These are phyloP conservation scores for Silene vulgaris DNA, from an alignment of 179 eudicot genomes.

Conservation along the genomic window DNA sequence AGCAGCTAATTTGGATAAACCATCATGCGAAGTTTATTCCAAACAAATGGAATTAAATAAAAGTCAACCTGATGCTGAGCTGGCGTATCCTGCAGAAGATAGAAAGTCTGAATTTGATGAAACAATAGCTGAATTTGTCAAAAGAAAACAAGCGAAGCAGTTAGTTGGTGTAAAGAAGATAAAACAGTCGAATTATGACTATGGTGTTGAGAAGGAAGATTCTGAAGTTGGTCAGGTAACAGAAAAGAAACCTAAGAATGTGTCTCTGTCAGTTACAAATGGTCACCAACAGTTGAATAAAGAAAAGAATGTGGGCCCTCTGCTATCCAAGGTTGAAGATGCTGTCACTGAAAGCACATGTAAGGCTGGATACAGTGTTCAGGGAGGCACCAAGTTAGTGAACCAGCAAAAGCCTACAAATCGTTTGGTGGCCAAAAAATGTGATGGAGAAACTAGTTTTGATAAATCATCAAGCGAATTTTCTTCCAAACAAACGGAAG, in stretches of 20 bases:
- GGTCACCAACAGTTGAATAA: slow-evolving; percentile 5
- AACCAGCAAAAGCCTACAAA: neutral
- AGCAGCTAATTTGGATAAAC: slow-evolving; percentile 7
- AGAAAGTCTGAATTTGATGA: slow-evolving; percentile 8
- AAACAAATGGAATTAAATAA: neutral
- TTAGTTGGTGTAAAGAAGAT: neutral
- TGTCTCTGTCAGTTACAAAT: neutral
- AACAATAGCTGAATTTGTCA: slow-evolving; percentile 4
- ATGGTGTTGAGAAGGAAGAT: neutral
- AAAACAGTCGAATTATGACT: neutral
- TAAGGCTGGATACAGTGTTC: slow-evolving; percentile 6
- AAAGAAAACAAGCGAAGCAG: neutral
- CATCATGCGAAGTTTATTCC: neutral
- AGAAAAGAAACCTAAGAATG: slow-evolving; percentile 13
- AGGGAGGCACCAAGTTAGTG: slow-evolving; percentile 11
- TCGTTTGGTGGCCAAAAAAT: neutral
- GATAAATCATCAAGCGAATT: neutral
- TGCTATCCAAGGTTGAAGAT: neutral
- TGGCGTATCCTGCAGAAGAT: neutral
- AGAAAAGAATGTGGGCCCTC: slow-evolving; percentile 2
- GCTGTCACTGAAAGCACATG: neutral
- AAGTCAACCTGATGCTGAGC: slow-evolving; percentile 4
- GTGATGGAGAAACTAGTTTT: neutral
- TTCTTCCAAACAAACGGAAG: neutral
- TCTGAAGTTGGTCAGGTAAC: neutral